Conservation (phyloP, 1,284 basidiomycete genomes). For the Exsudoporus floridanus region DNA sequence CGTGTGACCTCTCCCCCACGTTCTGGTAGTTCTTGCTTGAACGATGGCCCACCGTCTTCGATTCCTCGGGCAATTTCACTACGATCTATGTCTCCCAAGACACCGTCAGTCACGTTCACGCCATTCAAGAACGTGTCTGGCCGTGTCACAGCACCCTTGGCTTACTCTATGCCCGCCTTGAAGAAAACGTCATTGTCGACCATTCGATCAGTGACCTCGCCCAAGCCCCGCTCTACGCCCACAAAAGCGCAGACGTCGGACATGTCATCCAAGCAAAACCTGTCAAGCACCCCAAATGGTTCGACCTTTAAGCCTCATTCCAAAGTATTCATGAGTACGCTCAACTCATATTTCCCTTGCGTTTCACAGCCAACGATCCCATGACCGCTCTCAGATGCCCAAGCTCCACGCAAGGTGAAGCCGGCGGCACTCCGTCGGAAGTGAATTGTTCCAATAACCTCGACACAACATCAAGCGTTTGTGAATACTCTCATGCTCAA, state of each 20-base stretch:
- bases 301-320: conserved; percentile 53
- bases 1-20: conserved; percentile 23
- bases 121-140: conserved; percentile 24
- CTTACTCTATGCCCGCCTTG: conserved; percentile 41
- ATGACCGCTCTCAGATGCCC: conserved; percentile 38
- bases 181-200: conserved; percentile 56
- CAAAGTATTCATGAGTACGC: conserved; percentile 49
- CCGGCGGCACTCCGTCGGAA: conserved; percentile 24
- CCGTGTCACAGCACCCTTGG: conserved; percentile 21
- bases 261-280: conserved; percentile 32
- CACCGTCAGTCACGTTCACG: conserved; percentile 25
- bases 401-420: conserved; percentile 25
- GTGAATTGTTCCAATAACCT: conserved; percentile 17
- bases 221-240: conserved; percentile 28
- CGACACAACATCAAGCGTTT: conserved; percentile 12
- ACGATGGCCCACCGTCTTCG: conserved; percentile 45
- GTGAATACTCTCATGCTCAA: conserved; percentile 29
- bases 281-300: conserved; percentile 47
- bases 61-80: conserved; percentile 48
- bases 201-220: conserved; percentile 48
- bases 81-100: conserved; percentile 35
- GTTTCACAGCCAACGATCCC: conserved; percentile 39
- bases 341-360: conserved; percentile 46
- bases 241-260: conserved; percentile 17
- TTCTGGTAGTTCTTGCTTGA: conserved; percentile 13